phyloP scores from a whole-genome alignment of 2,329 filamentous ascomycete genomes.

The Diaporthe sp. region DNA sequence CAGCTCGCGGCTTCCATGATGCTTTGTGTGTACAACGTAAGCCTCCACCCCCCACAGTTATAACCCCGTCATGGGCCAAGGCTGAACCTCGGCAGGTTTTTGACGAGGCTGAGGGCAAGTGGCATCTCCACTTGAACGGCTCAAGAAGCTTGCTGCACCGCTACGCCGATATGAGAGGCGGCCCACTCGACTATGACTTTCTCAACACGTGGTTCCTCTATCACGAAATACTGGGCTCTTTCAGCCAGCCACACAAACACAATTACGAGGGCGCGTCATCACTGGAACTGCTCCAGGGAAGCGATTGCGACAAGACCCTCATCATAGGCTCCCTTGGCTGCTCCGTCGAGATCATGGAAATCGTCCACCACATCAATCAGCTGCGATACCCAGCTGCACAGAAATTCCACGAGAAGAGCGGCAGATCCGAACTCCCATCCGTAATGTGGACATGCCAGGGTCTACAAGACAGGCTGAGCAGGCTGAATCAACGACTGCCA shows the following conservation, averaged over 20 bases:
- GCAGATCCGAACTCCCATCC: constrained; percentile 32
- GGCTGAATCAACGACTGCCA: constrained; percentile 48
- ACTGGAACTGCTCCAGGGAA: constrained; percentile 49
- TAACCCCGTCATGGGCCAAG: neutral
- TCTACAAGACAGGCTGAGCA: constrained; percentile 47
- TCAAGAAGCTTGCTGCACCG: constrained; percentile 54
- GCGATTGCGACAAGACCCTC: constrained; percentile 49
- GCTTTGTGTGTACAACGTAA: constrained; percentile 64
- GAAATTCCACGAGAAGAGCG: constrained; percentile 1
- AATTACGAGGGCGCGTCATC: constrained; percentile 46
- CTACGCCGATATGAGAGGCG: constrained; percentile 46
- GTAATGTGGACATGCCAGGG: constrained; percentile 48
- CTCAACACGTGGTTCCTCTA: constrained; percentile 63
- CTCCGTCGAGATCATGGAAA: constrained; percentile 60
- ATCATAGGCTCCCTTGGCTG: constrained; percentile 64
- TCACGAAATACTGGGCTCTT: constrained; percentile 61
- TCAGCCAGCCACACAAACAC: constrained; percentile 53
- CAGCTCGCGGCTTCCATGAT: constrained; percentile 65
- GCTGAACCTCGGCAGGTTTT: constrained; percentile 56
- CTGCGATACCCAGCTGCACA: constrained; percentile 44
- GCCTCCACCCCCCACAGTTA: constrained; percentile 37
- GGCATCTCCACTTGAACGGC: constrained; percentile 60
- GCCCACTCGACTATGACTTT: constrained; percentile 53
- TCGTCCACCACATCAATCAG: constrained; percentile 60
- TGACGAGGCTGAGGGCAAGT: constrained; percentile 62